phyloP scores from a whole-genome alignment of 2,329 filamentous ascomycete genomes.

The Colletotrichum chlorophyti region DNA sequence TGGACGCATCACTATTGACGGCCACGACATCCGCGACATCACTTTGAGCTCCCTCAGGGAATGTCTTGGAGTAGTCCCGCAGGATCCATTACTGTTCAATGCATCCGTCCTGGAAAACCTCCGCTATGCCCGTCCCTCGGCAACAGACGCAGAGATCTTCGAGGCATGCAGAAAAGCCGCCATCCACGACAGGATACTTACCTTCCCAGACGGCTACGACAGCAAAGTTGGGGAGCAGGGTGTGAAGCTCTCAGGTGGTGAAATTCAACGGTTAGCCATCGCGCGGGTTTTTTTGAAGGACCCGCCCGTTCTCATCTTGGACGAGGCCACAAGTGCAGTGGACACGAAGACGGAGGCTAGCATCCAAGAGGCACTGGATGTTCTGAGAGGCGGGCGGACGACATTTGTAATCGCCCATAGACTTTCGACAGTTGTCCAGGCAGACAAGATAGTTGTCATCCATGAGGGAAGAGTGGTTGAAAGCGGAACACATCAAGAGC shows the following conservation, averaged over 20 bases:
- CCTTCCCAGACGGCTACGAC: constrained; percentile 61
- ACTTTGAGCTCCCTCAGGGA: constrained; percentile 39
- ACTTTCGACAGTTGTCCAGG: constrained; percentile 9
- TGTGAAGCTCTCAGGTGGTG: constrained; percentile 74
- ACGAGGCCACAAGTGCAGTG: constrained; percentile 72
- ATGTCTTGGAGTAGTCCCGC: constrained; percentile 67
- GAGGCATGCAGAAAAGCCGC: constrained; percentile 51
- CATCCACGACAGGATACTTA: constrained; percentile 61
- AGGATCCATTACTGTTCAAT: constrained; percentile 77
- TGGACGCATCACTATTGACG: constrained; percentile 42
- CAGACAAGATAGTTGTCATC: constrained; percentile 8
- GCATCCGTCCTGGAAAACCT: constrained; percentile 73
- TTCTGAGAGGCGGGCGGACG: constrained; percentile 54
- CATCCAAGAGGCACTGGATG: constrained; percentile 65
- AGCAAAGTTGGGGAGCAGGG: constrained; percentile 72
- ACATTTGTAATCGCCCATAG: constrained; percentile 23
- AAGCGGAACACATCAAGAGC: constrained; percentile 34
- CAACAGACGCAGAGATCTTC: background rate
- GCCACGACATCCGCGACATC: constrained; percentile 32
- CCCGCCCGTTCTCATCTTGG: constrained; percentile 70
- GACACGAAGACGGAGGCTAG: constrained; percentile 71
- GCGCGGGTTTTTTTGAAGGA: constrained; percentile 72
- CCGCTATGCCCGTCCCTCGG: constrained; percentile 36
- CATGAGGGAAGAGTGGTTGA: constrained; percentile 5
- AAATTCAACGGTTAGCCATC: constrained; percentile 76